Percentiles rank a stretch among this genome's conserved stretches.
Conservation (phyloP, 2,329 filamentous ascomycete species). For the Hymenoscyphus repandus region DNA sequence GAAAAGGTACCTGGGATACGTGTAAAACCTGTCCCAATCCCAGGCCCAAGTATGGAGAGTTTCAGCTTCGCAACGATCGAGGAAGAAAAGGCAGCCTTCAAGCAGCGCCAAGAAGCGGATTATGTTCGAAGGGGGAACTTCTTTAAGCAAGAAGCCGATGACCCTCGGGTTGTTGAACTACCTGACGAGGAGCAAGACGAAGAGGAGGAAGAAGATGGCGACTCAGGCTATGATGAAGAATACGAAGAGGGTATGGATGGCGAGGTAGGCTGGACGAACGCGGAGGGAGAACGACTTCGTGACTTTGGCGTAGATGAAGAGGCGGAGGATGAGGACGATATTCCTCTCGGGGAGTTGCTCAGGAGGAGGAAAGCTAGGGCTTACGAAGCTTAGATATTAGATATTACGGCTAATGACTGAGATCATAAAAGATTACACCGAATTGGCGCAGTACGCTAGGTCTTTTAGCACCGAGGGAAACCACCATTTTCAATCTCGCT, state of each 20-base stretch:
- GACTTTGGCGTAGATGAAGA: slow-evolving; percentile 81
- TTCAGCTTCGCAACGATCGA: slow-evolving; percentile 28
- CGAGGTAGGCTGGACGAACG: slow-evolving; percentile 64
- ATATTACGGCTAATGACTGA: too few species aligned
- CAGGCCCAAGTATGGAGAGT: neutral
- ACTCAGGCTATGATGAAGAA: slow-evolving; percentile 30
- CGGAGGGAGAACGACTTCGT: slow-evolving; percentile 66
- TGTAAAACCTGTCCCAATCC: neutral
- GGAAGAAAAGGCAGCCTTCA: slow-evolving; percentile 43
- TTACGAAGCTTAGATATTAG: slow-evolving; percentile 1
- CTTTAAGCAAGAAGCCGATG: slow-evolving; percentile 11
- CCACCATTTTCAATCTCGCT: too few species aligned
- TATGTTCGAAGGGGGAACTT: slow-evolving; percentile 31
- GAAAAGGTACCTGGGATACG: slow-evolving; percentile 44
- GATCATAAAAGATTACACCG: too few species aligned
- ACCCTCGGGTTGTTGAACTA: neutral
- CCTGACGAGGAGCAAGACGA: slow-evolving; percentile 26
- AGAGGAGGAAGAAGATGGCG: slow-evolving; percentile 21
- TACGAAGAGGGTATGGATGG: slow-evolving; percentile 37
- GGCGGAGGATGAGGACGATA: slow-evolving; percentile 57
- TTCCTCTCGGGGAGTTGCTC: slow-evolving; percentile 66
- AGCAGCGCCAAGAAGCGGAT: slow-evolving; percentile 45
- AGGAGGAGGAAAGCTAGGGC: slow-evolving; percentile 42
- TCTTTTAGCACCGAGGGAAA: too few species aligned
- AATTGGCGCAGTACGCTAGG: too few species aligned